phyloP scores from a whole-genome alignment of 1,284 basidiomycete genomes.

The Lignosus rhinocerotis region DNA sequence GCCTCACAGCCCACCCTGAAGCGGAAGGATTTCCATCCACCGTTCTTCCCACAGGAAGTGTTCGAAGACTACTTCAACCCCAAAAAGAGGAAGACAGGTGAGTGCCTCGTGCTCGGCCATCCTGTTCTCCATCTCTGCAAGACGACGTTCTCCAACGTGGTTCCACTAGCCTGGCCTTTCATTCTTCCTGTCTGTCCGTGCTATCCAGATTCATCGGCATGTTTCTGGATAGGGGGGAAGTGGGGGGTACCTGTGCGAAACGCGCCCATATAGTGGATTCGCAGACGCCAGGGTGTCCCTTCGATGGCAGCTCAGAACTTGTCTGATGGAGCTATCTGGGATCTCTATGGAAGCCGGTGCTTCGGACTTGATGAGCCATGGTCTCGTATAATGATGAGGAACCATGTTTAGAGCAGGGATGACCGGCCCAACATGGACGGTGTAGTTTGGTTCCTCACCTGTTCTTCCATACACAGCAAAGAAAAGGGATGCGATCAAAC shows the following conservation, averaged over 20 bases:
- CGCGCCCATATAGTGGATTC: too few species aligned
- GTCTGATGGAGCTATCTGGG: background rate
- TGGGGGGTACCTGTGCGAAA: too few species aligned
- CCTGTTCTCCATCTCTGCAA: background rate
- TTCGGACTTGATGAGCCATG: too few species aligned
- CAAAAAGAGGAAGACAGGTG: conserved; percentile 58
- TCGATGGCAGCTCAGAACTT: too few species aligned
- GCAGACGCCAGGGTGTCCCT: too few species aligned
- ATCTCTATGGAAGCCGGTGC: background rate
- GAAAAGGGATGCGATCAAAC: conserved; percentile 40
- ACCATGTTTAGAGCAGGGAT: too few species aligned
- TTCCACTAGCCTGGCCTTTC: background rate
- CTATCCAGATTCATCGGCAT: background rate
- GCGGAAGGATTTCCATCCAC: conserved; percentile 64
- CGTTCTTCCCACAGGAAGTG: conserved; percentile 77
- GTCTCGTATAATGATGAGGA: too few species aligned
- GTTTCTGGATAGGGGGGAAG: background rate
- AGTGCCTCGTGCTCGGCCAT: conserved; percentile 1
- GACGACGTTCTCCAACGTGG: background rate
- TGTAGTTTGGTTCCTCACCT: background rate
- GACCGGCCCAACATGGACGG: background rate
- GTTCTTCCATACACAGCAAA: conserved; percentile 30
- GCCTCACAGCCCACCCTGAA: conserved; percentile 63
- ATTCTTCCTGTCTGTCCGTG: background rate
- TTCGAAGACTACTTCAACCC: conserved; percentile 80